Evolutionary conservation across 352 stramenopile species (phyloP).

Genomic region (Globisporangium solare): DNA sequence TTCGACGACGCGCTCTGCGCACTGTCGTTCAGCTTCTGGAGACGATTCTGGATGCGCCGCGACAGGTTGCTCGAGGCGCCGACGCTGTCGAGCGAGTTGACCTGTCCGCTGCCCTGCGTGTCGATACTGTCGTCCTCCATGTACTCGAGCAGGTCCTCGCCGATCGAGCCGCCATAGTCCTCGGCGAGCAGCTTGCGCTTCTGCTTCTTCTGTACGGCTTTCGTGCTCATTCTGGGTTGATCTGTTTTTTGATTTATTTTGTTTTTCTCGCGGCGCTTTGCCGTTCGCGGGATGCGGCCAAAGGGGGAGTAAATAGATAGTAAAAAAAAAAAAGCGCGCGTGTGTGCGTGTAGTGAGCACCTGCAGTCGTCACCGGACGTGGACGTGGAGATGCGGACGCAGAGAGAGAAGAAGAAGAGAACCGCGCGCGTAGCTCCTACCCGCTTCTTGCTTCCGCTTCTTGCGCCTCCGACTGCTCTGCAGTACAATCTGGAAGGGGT

Average conservation of each 20-base stretch:
- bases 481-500: neutral
- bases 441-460: neutral
- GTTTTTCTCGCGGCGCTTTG: neutral
- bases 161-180: slow-evolving; percentile 76
- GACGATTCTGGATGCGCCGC: slow-evolving; percentile 77
- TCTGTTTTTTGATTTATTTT: no score
- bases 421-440: neutral
- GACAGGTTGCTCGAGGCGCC: slow-evolving; percentile 78
- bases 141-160: slow-evolving; percentile 79
- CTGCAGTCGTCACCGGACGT: neutral
- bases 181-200: slow-evolving; percentile 83
- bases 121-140: slow-evolving; percentile 57
- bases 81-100: slow-evolving; percentile 65
- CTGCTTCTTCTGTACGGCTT: slow-evolving; percentile 56
- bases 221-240: slow-evolving; percentile 38
- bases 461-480: no score
- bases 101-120: slow-evolving; percentile 12
- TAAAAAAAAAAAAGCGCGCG: no score
- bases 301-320: no score
- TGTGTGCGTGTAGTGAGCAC: neutral
- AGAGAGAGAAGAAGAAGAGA: neutral
- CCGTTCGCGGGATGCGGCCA: neutral
- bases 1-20: slow-evolving; percentile 35
- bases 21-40: slow-evolving; percentile 77
- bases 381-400: neutral